phyloP scores from a whole-genome alignment of 2,329 filamentous ascomycete genomes.

The Teratosphaeriaceae sp. region DNA sequence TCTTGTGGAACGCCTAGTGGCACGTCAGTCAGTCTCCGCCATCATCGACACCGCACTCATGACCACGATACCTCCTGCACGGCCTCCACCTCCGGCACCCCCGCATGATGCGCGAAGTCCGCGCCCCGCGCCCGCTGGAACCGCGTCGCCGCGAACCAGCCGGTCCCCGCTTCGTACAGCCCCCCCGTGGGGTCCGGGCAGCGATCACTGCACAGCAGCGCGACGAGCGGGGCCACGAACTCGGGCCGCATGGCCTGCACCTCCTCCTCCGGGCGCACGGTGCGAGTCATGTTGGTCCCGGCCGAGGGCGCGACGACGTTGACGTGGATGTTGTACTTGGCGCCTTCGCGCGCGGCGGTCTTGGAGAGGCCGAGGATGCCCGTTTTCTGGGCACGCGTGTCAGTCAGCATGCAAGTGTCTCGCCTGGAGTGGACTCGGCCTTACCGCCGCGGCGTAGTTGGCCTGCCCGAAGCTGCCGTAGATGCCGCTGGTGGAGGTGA shows the following conservation, averaged over 20 bases:
- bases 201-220: slow-evolving; percentile 77
- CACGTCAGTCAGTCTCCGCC: slow-evolving; percentile 72
- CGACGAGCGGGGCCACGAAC: slow-evolving; percentile 88
- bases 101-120: slow-evolving; percentile 53
- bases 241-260: slow-evolving; percentile 97
- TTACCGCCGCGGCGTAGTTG: slow-evolving; percentile 69
- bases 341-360: slow-evolving; percentile 81
- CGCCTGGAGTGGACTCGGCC: slow-evolving; percentile 3
- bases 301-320: slow-evolving; percentile 97
- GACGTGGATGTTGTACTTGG: slow-evolving; percentile 93
- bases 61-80: slow-evolving; percentile 11
- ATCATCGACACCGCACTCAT: neutral
- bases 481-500: slow-evolving; percentile 89
- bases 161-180: slow-evolving; percentile 88
- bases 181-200: slow-evolving; percentile 67
- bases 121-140: slow-evolving; percentile 88
- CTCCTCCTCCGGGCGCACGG: slow-evolving; percentile 88
- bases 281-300: slow-evolving; percentile 87
- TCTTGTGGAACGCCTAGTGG: slow-evolving; percentile 69
- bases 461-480: slow-evolving; percentile 98
- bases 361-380: slow-evolving; percentile 92
- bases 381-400: slow-evolving; percentile 22
- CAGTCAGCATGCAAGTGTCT: neutral
- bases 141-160: slow-evolving; percentile 82
- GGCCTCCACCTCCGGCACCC: slow-evolving; percentile 11